Conservation (phyloP, 257 asterid genomes). For the Primulina tabacum region DNA sequence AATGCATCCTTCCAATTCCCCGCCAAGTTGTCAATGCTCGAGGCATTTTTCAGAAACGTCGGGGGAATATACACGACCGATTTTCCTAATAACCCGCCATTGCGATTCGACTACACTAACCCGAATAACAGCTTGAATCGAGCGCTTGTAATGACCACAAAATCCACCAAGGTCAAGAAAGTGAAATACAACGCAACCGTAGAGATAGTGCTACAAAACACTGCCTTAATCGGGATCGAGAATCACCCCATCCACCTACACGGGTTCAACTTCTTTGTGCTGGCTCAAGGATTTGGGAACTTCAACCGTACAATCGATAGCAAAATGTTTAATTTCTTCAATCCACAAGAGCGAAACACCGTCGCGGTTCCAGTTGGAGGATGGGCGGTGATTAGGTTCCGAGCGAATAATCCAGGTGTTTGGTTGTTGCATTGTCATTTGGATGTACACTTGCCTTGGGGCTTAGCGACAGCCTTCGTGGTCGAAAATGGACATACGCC, state of each 20-base stretch:
- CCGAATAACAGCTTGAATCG: conserved; percentile 24
- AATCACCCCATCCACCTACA: conserved; percentile 67
- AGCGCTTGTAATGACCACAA: conserved; percentile 31
- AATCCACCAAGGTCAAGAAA: conserved; percentile 49
- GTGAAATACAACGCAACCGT: conserved; percentile 43
- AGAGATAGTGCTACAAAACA: conserved; percentile 55
- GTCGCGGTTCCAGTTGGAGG: conserved; percentile 65
- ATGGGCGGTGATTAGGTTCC: conserved; percentile 61
- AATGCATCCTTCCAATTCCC: conserved; percentile 54
- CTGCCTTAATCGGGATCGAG: conserved; percentile 46
- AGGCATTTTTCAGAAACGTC: conserved; percentile 49
- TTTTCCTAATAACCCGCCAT: conserved; percentile 47
- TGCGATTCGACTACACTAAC: conserved; percentile 47
- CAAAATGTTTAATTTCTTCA: conserved; percentile 35
- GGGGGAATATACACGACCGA: conserved; percentile 50
- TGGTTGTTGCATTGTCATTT: conserved; percentile 85
- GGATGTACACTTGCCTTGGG: conserved; percentile 80
- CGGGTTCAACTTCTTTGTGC: conserved; percentile 51
- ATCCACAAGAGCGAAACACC: conserved; percentile 63
- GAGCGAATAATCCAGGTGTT: conserved; percentile 61
- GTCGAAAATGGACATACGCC: conserved; percentile 74
- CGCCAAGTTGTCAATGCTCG: conserved; percentile 34
- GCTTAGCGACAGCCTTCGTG: conserved; percentile 53
- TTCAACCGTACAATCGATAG: conserved; percentile 33
- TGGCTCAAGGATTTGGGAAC: conserved; percentile 68